Conservation (phyloP, 352 stramenopile species). For the Pythium aquatile region DNA sequence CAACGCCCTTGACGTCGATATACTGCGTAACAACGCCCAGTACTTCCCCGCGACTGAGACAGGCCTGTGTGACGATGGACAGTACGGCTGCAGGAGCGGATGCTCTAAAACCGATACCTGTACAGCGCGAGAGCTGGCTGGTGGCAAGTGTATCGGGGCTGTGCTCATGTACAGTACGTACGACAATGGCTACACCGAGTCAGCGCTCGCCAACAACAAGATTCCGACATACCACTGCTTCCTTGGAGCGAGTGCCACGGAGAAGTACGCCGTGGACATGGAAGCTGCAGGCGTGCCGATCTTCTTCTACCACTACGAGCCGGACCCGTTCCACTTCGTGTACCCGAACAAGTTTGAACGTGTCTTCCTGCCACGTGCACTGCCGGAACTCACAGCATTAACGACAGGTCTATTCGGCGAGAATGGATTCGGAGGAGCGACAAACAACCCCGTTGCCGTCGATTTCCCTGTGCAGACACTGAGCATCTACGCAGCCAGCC, state of each 20-base stretch:
- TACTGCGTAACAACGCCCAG: conserved; percentile 25
- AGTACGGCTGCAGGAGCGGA: conserved; percentile 33
- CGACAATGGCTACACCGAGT: conserved; percentile 33
- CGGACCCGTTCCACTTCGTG: conserved; percentile 38
- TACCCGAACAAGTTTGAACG: conserved; percentile 33
- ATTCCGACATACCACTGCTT: conserved; percentile 52
- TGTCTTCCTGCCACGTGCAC: conserved; percentile 36
- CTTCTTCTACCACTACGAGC: conserved; percentile 54
- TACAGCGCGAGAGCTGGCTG: conserved; percentile 24
- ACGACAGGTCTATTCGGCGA: conserved; percentile 34
- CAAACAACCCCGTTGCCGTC: conserved; percentile 38
- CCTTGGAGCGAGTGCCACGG: conserved; percentile 5
- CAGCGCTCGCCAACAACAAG: conserved; percentile 35
- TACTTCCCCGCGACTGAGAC: conserved; percentile 34
- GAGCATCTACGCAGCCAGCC: conserved; percentile 28
- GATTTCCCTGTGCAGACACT: conserved; percentile 36
- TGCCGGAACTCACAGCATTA: conserved; percentile 15
- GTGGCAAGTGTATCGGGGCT: conserved; percentile 39
- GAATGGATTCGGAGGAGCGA: conserved; percentile 39
- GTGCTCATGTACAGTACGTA: conserved; percentile 33
- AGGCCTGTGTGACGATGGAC: conserved; percentile 26
- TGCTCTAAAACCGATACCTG: conserved; percentile 43
- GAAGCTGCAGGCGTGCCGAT: conserved; percentile 24
- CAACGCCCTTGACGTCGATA: conserved; percentile 2
- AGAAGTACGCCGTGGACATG: conserved; percentile 19